A percentile compares a stretch with the other conserved stretches of the same genome.
Evolutionary conservation across 208 protist species (phyloP).

Genomic region (Crithidia acanthocephali): DNA sequence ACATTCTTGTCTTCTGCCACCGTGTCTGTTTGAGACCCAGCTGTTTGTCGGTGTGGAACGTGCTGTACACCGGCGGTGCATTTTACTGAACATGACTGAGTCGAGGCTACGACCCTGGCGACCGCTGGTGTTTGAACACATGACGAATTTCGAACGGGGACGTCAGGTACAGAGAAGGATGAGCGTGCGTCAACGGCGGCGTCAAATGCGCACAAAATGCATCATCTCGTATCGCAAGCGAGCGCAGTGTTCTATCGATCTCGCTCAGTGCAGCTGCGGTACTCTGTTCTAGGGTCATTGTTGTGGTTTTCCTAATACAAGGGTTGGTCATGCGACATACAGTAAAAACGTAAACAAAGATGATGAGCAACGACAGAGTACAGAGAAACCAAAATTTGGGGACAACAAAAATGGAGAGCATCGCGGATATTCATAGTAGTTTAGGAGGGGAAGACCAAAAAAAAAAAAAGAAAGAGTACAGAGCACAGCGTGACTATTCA

Average conservation of each 20-base stretch:
- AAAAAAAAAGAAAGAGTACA: not conserved
- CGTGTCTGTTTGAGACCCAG: constrained; percentile 6
- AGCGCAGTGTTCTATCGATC: constrained; percentile 33
- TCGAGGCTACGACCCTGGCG: not conserved
- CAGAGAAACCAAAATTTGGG: too few species aligned
- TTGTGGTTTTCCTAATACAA: too few species aligned
- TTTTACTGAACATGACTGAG: constrained; percentile 5
- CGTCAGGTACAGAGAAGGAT: not conserved
- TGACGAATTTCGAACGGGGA: not conserved
- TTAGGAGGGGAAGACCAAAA: too few species aligned
- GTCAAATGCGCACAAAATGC: not conserved
- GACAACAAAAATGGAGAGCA: too few species aligned
- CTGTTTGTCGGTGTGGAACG: not conserved
- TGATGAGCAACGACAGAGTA: too few species aligned
- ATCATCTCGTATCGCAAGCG: constrained; percentile 21
- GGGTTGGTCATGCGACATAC: too few species aligned
- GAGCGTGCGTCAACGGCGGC: not conserved
- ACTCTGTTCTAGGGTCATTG: constrained; percentile 25
- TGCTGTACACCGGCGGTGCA: constrained; percentile 19
- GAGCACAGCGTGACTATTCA: not conserved
- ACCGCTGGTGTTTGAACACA: not conserved
- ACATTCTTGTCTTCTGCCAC: not conserved
- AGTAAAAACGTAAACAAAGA: too few species aligned
- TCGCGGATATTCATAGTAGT: too few species aligned
- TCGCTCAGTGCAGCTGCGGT: constrained; percentile 22